Evolutionary conservation across 2,329 filamentous ascomycete genomes (phyloP).

Genomic region (Aspergillus sp.): DNA sequence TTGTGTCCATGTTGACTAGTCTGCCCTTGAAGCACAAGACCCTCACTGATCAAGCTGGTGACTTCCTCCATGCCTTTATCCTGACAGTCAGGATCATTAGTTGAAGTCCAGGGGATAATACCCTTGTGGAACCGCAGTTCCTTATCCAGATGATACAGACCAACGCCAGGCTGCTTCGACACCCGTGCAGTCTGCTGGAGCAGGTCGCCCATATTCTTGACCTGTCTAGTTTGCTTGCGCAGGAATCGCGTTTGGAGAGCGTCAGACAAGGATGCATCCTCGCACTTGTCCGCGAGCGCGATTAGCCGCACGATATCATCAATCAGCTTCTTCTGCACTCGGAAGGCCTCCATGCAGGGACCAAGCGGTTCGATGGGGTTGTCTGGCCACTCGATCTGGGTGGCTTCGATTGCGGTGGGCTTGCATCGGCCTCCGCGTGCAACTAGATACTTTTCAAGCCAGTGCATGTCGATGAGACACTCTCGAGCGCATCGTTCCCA

Average conservation of each 20-base stretch:
- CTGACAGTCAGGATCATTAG: slow-evolving; percentile 14
- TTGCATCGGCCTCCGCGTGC: slow-evolving; percentile 16
- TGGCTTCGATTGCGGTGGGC: slow-evolving; percentile 16
- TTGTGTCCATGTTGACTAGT: background rate
- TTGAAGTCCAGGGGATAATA: slow-evolving; percentile 4
- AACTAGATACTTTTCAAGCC: slow-evolving; percentile 20
- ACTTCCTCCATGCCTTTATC: background rate
- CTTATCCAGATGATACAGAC: slow-evolving; percentile 14
- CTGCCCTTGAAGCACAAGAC: background rate
- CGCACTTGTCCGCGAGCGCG: slow-evolving; percentile 8
- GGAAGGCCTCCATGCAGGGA: slow-evolving; percentile 13
- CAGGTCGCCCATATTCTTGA: slow-evolving; percentile 19
- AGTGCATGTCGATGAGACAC: slow-evolving; percentile 14
- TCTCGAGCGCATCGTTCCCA: slow-evolving; percentile 15
- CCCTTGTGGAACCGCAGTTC: slow-evolving; percentile 12
- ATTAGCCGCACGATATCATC: slow-evolving; percentile 14
- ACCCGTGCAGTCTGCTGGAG: slow-evolving; percentile 16
- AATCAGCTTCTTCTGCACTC: slow-evolving; percentile 12
- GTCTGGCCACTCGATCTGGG: slow-evolving; percentile 14
- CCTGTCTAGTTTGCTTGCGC: slow-evolving; percentile 14
- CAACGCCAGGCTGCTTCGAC: slow-evolving; percentile 17
- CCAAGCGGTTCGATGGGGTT: slow-evolving; percentile 14
- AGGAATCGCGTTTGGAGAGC: slow-evolving; percentile 14
- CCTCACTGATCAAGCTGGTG: background rate
- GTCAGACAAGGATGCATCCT: slow-evolving; percentile 9